Evolutionary conservation across 768 basidiomycete species (phyloP).

Genomic region (Hirschioporus abietinus): DNA sequence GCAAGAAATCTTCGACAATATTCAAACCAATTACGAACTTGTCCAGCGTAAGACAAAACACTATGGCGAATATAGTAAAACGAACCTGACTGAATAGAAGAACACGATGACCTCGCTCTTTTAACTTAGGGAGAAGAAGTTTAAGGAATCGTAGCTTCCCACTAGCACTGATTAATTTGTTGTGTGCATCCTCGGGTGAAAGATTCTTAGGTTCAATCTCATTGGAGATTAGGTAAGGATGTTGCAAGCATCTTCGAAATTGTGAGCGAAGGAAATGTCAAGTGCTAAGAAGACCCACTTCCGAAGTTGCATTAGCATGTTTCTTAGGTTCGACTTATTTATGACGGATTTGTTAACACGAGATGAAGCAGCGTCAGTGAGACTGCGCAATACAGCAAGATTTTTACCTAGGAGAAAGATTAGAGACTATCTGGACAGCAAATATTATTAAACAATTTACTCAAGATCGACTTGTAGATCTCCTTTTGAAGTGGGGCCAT

Average conservation of each 20-base stretch:
- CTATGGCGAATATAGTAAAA: constrained; percentile 1
- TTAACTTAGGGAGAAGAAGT: constrained; percentile 74
- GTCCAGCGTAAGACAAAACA: neutral
- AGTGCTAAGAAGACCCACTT: constrained; percentile 46
- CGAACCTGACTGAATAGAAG: constrained; percentile 87
- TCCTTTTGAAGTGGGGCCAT: constrained; percentile 85
- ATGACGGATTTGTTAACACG: constrained; percentile 25
- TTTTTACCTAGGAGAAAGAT: constrained; percentile 54
- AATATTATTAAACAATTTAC: constrained; percentile 34
- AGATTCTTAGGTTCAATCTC: constrained; percentile 74
- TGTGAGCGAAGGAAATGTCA: neutral
- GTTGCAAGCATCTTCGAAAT: constrained; percentile 69
- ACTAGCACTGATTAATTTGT: constrained; percentile 76
- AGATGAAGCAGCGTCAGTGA: constrained; percentile 39
- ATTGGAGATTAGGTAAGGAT: constrained; percentile 80
- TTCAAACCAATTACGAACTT: constrained; percentile 88
- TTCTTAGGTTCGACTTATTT: constrained; percentile 57
- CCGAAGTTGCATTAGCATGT: constrained; percentile 82
- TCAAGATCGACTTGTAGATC: constrained; percentile 80
- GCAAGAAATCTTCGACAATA: constrained; percentile 83
- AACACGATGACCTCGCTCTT: constrained; percentile 80
- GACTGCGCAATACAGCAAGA: constrained; percentile 54
- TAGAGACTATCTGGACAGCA: constrained; percentile 13
- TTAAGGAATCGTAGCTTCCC: constrained; percentile 81
- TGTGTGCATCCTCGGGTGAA: constrained; percentile 55